A percentile compares a stretch with the other conserved stretches of the same genome.
These are phyloP conservation scores for Aspergillus taichungensis DNA, from an alignment of 495 filamentous ascomycete species.

Conservation along the genomic window DNA sequence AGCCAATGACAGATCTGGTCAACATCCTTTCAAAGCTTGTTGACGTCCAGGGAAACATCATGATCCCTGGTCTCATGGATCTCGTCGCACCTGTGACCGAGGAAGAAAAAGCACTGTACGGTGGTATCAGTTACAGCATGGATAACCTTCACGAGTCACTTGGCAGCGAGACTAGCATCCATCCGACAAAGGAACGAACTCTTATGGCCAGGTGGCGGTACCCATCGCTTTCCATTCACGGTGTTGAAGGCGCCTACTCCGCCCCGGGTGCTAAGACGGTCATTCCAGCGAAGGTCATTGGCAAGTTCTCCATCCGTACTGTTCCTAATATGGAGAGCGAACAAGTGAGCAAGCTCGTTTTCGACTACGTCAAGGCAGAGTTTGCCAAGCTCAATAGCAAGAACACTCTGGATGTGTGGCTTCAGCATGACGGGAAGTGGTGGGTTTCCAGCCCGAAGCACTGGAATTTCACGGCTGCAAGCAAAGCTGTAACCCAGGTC, in stretches of 20 bases:
- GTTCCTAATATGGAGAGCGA: slow-evolving; percentile 96
- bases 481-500: slow-evolving; percentile 86
- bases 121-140: slow-evolving; percentile 87
- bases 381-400: slow-evolving; percentile 83
- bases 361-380: slow-evolving; percentile 64
- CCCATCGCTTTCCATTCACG: slow-evolving; percentile 92
- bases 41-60: slow-evolving; percentile 80
- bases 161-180: slow-evolving; percentile 77
- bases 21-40: slow-evolving; percentile 74
- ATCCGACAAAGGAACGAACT: slow-evolving; percentile 73
- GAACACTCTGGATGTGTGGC: slow-evolving; percentile 72
- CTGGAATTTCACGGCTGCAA: slow-evolving; percentile 93
- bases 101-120: slow-evolving; percentile 80
- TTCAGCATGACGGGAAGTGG: slow-evolving; percentile 91
- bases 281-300: slow-evolving; percentile 92
- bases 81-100: slow-evolving; percentile 80
- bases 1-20: slow-evolving; percentile 96
- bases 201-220: slow-evolving; percentile 94
- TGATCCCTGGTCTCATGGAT: slow-evolving; percentile 80
- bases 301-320: slow-evolving; percentile 96
- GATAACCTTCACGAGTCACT: slow-evolving; percentile 85
- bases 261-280: slow-evolving; percentile 94
- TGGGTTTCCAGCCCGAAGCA: slow-evolving; percentile 96
- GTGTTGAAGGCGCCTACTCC: slow-evolving; percentile 92
- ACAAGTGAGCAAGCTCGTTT: slow-evolving; percentile 75